Conservation (phyloP, 176 grass and related monocot genomes). For the Alopecurus myosuroides region DNA sequence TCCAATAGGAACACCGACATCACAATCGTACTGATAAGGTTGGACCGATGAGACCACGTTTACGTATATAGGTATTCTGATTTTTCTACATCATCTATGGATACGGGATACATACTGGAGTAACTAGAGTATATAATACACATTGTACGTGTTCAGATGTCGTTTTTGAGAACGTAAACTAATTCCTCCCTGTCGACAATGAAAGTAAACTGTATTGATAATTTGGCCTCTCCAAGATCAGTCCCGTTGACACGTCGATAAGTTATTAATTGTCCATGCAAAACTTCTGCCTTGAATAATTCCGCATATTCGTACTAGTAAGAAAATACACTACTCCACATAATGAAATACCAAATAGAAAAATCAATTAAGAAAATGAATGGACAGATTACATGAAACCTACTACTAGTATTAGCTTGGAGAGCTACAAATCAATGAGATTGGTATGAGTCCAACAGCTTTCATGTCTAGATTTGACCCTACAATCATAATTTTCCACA, state of each 20-base stretch:
- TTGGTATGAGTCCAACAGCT: neutral
- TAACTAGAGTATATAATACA: too few species aligned
- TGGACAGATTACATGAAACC: neutral
- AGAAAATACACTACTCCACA: too few species aligned
- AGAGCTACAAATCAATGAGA: neutral
- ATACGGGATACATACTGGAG: too few species aligned
- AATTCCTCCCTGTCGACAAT: neutral
- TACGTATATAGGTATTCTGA: neutral
- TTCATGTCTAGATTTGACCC: conserved; percentile 26
- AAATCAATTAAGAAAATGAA: neutral
- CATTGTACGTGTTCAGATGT: too few species aligned
- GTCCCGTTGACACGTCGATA: neutral
- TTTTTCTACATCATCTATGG: neutral
- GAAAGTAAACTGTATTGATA: neutral
- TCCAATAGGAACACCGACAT: neutral
- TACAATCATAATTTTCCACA: conserved; percentile 3
- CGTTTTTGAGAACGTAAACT: neutral
- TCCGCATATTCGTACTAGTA: too few species aligned
- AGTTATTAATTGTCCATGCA: neutral
- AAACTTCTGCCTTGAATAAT: too few species aligned
- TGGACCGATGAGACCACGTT: neutral
- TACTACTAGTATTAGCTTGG: neutral
- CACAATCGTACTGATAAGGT: neutral
- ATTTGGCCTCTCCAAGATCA: neutral
- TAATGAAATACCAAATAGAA: neutral